A percentile compares a stretch with the other conserved stretches of the same genome.
Conservation (phyloP, 1,284 basidiomycete genomes). For the Ustilago curta region DNA sequence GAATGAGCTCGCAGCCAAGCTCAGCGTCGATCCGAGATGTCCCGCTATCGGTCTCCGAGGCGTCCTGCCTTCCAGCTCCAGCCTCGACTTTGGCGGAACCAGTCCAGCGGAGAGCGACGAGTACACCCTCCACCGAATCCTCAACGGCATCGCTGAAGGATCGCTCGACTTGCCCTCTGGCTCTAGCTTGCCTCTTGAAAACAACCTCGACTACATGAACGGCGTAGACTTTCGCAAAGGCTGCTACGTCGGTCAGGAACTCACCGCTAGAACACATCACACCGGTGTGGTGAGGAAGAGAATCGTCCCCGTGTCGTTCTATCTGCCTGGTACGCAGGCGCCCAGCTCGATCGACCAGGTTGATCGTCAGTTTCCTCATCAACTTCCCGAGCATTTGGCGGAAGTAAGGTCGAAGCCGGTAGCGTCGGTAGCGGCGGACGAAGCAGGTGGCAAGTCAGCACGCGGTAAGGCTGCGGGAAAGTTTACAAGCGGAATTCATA, state of each 20-base stretch:
- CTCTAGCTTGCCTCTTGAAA: conserved; percentile 89
- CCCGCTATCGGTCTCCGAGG: conserved; percentile 59
- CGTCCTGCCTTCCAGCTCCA: conserved; percentile 15
- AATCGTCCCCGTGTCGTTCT: conserved; percentile 78
- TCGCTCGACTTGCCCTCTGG: conserved; percentile 80
- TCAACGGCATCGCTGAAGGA: conserved; percentile 90
- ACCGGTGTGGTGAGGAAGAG: conserved; percentile 92
- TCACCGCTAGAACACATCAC: conserved; percentile 96
- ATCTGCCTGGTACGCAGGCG: conserved; percentile 12
- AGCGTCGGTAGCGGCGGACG: neutral
- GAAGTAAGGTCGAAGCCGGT: conserved; percentile 46
- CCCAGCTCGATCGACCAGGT: conserved; percentile 15
- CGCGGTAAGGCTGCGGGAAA: conserved; percentile 62
- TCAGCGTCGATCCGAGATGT: conserved; percentile 46
- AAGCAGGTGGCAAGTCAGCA: conserved; percentile 14
- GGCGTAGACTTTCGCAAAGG: conserved; percentile 97
- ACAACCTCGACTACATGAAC: conserved; percentile 91
- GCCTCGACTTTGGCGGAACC: neutral
- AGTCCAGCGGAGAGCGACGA: conserved; percentile 16
- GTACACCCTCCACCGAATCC: conserved; percentile 84
- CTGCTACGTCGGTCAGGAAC: conserved; percentile 97
- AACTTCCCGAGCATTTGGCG: conserved; percentile 22
- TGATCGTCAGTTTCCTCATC: conserved; percentile 2
- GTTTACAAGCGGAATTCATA: conserved; percentile 55
- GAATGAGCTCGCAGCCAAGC: neutral